Base-by-base conservation (phyloP, 2,329 filamentous ascomycete species). In the Penicillium sp. region DNA sequence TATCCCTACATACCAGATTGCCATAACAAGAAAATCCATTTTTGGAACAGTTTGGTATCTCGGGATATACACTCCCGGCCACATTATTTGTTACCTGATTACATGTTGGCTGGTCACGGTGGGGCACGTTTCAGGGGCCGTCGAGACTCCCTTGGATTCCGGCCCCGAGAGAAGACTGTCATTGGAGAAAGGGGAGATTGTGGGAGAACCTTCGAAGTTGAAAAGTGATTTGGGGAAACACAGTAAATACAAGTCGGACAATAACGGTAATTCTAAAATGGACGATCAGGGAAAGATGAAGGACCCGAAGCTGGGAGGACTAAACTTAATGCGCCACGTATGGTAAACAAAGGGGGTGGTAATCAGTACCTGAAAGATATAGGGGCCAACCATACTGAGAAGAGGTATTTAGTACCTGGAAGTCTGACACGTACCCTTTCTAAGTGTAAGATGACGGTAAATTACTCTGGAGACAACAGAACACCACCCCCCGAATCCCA, bases 101-200 rank as follows among this genome's bases (percentile, higher is more conserved):
- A 57, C 44, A 52, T 55, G 46, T 48, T 58, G 53, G 51, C 49
- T 51, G 49, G 49, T 36, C 14, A 43, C 12, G 12, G 67, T 65
- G 68, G 67, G 58, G 61, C 63, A 26, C 49, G 62, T 69, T 61
- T 70, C 68, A 70, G 68, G 68, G 68, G 68, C 66, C 66, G 65
- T 57, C 56, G 54, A 50, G 55, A 54, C 62, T 59, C 53, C 63
- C 62, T 61, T 63, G 63, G 63, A 65, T 57, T 61, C 57, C 59
- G 56, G 17, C 14, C 35, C 35, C 17, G 5, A 4, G 22, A 22
- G 12, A 6, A 43, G 26, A 47, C 17, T 45, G 6, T 51, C 17
- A 63, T 61, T 60, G 59, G 59, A 14, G 30, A 26, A 44, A 19
- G 28, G 17, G 22, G 30, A 37, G 16, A 50, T 43, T 42, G 10